These are phyloP conservation scores for Colletotrichum melonis DNA, from an alignment of 2,329 filamentous ascomycete genomes.

Conservation along the genomic window DNA sequence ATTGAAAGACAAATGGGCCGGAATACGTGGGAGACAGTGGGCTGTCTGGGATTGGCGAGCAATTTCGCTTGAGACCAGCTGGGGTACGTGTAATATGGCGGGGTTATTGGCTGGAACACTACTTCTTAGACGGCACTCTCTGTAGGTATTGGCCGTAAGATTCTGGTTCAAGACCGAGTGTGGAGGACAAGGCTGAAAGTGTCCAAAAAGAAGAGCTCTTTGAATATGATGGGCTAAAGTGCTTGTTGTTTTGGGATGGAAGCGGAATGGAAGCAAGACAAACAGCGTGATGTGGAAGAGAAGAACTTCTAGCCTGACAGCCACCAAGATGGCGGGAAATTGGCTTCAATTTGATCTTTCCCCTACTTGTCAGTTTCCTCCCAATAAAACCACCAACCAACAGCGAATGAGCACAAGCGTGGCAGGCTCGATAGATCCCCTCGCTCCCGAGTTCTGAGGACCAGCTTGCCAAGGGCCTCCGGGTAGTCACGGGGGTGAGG, in stretches of 20 bases:
- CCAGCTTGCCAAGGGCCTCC: background rate
- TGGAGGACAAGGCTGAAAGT: background rate
- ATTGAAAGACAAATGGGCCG: slow-evolving; percentile 12
- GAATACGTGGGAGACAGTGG: slow-evolving; percentile 2
- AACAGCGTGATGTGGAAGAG: background rate
- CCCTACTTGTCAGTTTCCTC: slow-evolving; percentile 21
- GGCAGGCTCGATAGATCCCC: slow-evolving; percentile 20
- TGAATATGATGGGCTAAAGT: slow-evolving; percentile 5
- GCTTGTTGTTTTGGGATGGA: background rate
- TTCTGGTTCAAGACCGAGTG: slow-evolving; percentile 2
- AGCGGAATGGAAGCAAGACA: background rate
- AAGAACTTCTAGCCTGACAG: background rate
- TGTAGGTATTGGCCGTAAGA: slow-evolving; percentile 2
- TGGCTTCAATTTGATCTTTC: slow-evolving; percentile 30
- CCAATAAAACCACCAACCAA: slow-evolving; percentile 14
- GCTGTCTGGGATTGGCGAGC: slow-evolving; percentile 14
- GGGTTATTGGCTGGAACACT: slow-evolving; percentile 21
- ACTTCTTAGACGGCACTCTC: slow-evolving; percentile 1
- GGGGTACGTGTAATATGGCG: slow-evolving; percentile 23
- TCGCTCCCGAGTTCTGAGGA: background rate
- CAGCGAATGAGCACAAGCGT: slow-evolving; percentile 2
- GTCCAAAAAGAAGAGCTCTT: slow-evolving; percentile 9
- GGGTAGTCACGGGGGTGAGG: slow-evolving; percentile 11
- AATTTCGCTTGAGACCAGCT: slow-evolving; percentile 32
- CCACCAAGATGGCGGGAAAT: slow-evolving; percentile 15